These are phyloP conservation scores for Medicago lupulina DNA, from an alignment of 306 rosid genomes.

Conservation along the genomic window DNA sequence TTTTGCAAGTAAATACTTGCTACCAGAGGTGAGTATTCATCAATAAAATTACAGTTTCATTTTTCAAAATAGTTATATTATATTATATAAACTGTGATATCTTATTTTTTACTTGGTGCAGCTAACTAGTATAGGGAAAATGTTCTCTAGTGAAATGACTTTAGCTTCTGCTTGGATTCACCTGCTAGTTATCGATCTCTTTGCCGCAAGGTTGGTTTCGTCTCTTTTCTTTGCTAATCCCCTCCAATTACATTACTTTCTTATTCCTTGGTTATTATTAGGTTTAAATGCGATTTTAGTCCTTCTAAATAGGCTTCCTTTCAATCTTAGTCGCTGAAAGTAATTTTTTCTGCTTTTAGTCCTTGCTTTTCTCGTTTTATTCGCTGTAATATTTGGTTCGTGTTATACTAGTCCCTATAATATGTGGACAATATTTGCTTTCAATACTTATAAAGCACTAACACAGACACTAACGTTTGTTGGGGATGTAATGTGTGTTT, in stretches of 20 bases:
- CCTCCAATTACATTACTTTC: not conserved
- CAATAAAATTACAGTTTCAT: slow-evolving; percentile 11
- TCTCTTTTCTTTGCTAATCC: not conserved
- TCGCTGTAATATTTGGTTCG: not conserved
- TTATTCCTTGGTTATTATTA: slow-evolving; percentile 11
- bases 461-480: not conserved
- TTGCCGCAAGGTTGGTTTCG: slow-evolving; percentile 90
- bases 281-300: not conserved
- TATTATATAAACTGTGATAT: slow-evolving; percentile 14
- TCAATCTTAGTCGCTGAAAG: not conserved
- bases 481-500: too few relatives aligned
- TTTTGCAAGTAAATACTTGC: slow-evolving; percentile 79
- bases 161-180: slow-evolving; percentile 97
- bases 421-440: not conserved
- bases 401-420: not conserved
- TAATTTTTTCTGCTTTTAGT: not conserved
- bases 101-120: slow-evolving; percentile 46
- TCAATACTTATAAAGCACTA: not conserved
- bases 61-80: slow-evolving; percentile 17
- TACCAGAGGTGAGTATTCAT: slow-evolving; percentile 73
- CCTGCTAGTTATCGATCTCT: slow-evolving; percentile 78
- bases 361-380: not conserved
- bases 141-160: slow-evolving; percentile 87
- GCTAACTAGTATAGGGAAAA: slow-evolving; percentile 72
- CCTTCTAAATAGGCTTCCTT: not conserved